Evolutionary conservation across 1,284 basidiomycete species (phyloP), one percentile per base, ranked within the genome.

Genomic region (Malassezia sympodialis): DNA sequence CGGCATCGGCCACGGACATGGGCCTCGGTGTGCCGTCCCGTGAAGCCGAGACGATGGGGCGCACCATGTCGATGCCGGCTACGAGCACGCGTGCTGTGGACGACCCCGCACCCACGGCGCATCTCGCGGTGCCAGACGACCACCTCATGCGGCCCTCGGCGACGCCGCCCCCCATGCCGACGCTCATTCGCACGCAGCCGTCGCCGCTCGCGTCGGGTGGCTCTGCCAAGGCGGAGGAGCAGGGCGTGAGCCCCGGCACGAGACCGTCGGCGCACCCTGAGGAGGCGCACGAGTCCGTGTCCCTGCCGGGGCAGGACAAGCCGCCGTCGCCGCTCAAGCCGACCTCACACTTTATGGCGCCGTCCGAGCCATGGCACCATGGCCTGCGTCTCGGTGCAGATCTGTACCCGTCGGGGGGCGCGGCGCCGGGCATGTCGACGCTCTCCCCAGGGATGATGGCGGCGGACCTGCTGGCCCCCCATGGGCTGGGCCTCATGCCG

Each of bases 111-210:
- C 15, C 32, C 7, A 11, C 37, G 37, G 17, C 37, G 37, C 37
- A 39, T 21, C 37, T 10, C 8, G 4, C 37, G 37, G 19, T 39
- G 19, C 37, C 42, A 2, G 30, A 45, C 28, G 17, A 26, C 19
- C 26, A 43, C 4, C 15, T 45, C 31, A 12, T 45, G 28, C 31
- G 26, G 8, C 42, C 41, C 17, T 45, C 17, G 3, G 41, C 34
- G 37, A 48, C 47, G 31, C 51, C 47, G 27, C 32, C 24, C 6
- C 35, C 44, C 14, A 58, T 61, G 23, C 64, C 64, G 0, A 60
- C 63, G 39, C 51, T 67, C 41, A 58, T 63, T 23, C 66, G 59
- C 28, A 68, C 66, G 8, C 62, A 64, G 42, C 51, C 62, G 5
- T 68, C 64, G 35, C 64, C 66, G 14, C 58, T 31, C 2, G 27